phyloP scores from a whole-genome alignment of 164 flowering plant genomes.

The Sedum album region DNA sequence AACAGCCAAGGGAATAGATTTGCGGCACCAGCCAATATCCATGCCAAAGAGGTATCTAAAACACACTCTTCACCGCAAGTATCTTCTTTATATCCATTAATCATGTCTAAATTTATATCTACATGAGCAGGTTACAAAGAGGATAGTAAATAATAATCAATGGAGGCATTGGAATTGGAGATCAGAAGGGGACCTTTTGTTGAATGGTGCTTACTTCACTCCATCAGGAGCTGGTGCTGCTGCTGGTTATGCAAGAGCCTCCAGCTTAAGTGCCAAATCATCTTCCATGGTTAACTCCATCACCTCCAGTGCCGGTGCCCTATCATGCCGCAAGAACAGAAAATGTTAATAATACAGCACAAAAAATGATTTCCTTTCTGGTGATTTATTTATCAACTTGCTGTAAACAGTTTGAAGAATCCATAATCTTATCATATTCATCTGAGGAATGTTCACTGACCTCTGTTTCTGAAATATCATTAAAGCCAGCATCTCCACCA shows the following conservation, averaged over 20 bases:
- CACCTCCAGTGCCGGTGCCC: conserved; percentile 9
- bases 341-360: conserved; percentile 5
- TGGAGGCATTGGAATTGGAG: conserved; percentile 11
- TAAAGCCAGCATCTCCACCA: background rate
- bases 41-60: conserved; percentile 48
- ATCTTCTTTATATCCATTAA: background rate
- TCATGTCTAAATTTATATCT: background rate
- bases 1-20: conserved; percentile 71
- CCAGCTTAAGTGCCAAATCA: conserved; percentile 9
- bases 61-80: background rate
- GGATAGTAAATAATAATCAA: background rate
- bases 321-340: conserved; percentile 8
- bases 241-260: conserved; percentile 6
- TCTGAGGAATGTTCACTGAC: background rate
- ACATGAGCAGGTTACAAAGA: conserved; percentile 5
- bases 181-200: conserved; percentile 10
- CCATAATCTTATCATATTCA: background rate
- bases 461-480: background rate
- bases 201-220: conserved; percentile 11
- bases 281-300: conserved; percentile 7
- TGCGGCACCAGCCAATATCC: conserved; percentile 46
- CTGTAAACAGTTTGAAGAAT: background rate
- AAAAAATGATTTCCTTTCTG: background rate
- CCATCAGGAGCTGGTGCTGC: conserved; percentile 9
- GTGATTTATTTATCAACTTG: background rate